Percentiles rank a stretch among this genome's conserved stretches.
phyloP scores from a whole-genome alignment of 169 alveolate genomes.

The Cryptosporidium sp. region DNA sequence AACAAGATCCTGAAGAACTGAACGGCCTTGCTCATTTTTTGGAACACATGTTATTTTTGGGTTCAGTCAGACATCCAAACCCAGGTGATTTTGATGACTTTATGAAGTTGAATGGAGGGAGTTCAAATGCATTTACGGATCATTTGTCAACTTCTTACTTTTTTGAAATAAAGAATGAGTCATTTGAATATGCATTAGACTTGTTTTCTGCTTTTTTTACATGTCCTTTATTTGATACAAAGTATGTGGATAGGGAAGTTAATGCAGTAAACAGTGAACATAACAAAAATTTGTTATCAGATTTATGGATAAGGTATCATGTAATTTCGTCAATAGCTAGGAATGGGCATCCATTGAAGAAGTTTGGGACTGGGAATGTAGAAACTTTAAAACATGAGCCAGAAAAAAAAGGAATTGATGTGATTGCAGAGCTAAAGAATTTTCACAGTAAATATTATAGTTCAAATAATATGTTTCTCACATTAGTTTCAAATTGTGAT shows the following conservation, averaged over 20 bases:
- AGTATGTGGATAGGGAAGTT: slow-evolving; percentile 84
- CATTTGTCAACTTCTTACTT: slow-evolving; percentile 85
- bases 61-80: slow-evolving; percentile 85
- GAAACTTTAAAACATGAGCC: slow-evolving; percentile 77
- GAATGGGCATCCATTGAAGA: slow-evolving; percentile 46
- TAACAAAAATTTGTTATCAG: slow-evolving; percentile 82
- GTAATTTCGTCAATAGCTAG: slow-evolving; percentile 42
- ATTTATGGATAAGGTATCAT: slow-evolving; percentile 55
- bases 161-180: slow-evolving; percentile 81
- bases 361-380: slow-evolving; percentile 79
- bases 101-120: slow-evolving; percentile 83
- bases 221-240: slow-evolving; percentile 82
- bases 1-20: slow-evolving; percentile 84
- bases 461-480: slow-evolving; percentile 74
- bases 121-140: slow-evolving; percentile 83
- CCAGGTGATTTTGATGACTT: slow-evolving; percentile 79
- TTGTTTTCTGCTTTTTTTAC: slow-evolving; percentile 83
- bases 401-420: slow-evolving; percentile 75
- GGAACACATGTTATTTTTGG: slow-evolving; percentile 94
- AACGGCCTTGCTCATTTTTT: slow-evolving; percentile 94
- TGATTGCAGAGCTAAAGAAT: slow-evolving; percentile 60
- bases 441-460: slow-evolving; percentile 77
- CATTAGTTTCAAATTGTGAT: slow-evolving; percentile 34
- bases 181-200: slow-evolving; percentile 81
- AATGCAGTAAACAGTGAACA: slow-evolving; percentile 86